Evolutionary conservation across 2,329 filamentous ascomycete genomes (phyloP).

Genomic region (Blumeria graminis): DNA sequence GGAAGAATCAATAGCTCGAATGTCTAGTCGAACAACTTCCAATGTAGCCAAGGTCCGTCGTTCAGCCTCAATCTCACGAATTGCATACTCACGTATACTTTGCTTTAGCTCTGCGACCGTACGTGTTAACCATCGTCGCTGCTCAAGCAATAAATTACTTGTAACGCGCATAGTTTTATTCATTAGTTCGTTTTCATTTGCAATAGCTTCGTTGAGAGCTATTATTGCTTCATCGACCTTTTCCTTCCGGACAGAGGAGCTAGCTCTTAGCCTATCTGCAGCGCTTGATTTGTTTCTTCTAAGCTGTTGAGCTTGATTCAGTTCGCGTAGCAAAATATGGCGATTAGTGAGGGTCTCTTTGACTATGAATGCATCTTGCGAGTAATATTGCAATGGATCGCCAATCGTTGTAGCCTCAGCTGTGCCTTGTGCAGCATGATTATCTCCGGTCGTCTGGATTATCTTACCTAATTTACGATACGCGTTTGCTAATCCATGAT

Average conservation of each 20-base stretch:
- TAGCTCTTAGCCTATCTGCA: conserved; percentile 70
- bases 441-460: conserved; percentile 83
- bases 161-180: conserved; percentile 80
- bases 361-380: conserved; percentile 85
- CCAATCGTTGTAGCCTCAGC: conserved; percentile 87
- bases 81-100: conserved; percentile 73
- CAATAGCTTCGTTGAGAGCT: conserved; percentile 66
- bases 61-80: conserved; percentile 89
- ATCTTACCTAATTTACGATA: conserved; percentile 90
- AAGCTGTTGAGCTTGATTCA: conserved; percentile 69
- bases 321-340: conserved; percentile 82
- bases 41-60: conserved; percentile 73
- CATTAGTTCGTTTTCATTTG: conserved; percentile 55
- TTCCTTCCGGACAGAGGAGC: conserved; percentile 66
- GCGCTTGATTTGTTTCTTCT: conserved; percentile 65
- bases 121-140: conserved; percentile 70
- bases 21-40: conserved; percentile 82
- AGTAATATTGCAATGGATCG: conserved; percentile 86
- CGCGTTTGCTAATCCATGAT: conserved; percentile 65
- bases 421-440: conserved; percentile 85
- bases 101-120: conserved; percentile 64
- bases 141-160: conserved; percentile 66
- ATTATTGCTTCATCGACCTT: conserved; percentile 97
- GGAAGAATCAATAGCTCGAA: conserved; percentile 74
- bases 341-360: conserved; percentile 96